These are phyloP conservation scores for Lodderomyces theae DNA, from an alignment of 1,139 yeast genomes.

Conservation along the genomic window DNA sequence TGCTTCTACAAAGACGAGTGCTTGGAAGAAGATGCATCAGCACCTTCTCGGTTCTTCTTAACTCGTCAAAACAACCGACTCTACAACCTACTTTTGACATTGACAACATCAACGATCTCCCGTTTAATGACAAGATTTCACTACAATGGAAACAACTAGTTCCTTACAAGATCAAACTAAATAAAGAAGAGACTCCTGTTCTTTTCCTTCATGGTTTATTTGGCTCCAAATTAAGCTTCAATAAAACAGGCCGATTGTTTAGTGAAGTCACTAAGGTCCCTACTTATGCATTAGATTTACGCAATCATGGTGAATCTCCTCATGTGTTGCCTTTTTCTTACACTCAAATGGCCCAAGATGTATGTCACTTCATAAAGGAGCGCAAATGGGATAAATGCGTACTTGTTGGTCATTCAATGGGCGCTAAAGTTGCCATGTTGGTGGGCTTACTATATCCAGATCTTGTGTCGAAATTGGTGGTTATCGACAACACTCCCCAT, in stretches of 20 bases:
- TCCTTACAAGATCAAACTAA: conserved; percentile 6
- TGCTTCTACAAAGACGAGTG: background rate
- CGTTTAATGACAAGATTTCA: conserved; percentile 11
- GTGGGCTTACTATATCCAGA: conserved; percentile 40
- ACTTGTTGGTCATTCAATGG: conserved; percentile 53
- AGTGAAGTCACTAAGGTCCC: conserved; percentile 27
- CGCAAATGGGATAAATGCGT: conserved; percentile 26
- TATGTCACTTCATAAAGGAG: conserved; percentile 26
- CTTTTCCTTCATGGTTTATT: conserved; percentile 50
- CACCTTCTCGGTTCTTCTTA: background rate
- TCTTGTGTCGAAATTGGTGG: conserved; percentile 36
- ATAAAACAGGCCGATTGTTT: conserved; percentile 34
- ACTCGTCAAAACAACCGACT: background rate
- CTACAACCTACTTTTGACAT: conserved; percentile 7
- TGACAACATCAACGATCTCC: conserved; percentile 13
- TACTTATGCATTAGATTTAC: conserved; percentile 44
- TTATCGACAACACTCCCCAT: conserved; percentile 50
- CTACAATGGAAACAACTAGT: conserved; percentile 10
- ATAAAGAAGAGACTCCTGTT: conserved; percentile 25
- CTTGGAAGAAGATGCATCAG: background rate
- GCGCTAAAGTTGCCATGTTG: conserved; percentile 53
- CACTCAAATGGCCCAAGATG: conserved; percentile 41
- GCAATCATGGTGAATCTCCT: conserved; percentile 54
- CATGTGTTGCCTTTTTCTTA: conserved; percentile 46
- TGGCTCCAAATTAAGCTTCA: conserved; percentile 44